phyloP scores from a whole-genome alignment of 164 flowering plant species.

The Sextonia rubra region DNA sequence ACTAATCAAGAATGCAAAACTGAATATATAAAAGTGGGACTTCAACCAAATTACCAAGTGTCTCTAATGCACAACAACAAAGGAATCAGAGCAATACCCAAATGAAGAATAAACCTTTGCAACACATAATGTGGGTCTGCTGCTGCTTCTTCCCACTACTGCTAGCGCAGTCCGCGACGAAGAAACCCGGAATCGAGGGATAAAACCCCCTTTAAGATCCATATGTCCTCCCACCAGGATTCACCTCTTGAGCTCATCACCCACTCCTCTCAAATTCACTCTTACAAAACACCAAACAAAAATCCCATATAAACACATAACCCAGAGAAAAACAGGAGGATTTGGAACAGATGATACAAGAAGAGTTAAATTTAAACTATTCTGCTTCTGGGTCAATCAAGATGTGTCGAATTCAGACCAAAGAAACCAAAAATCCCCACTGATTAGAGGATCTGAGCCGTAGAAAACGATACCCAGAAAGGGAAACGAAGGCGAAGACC shows the following conservation, averaged over 20 bases:
- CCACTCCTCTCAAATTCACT: not conserved
- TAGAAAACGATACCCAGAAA: too few species aligned
- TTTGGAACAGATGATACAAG: not conserved
- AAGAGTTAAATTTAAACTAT: too few species aligned
- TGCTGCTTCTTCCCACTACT: constrained; percentile 6
- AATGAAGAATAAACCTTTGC: constrained; percentile 19
- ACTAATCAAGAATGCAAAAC: not conserved
- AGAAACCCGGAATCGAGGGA: constrained; percentile 17
- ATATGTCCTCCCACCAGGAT: constrained; percentile 4
- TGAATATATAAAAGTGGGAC: not conserved
- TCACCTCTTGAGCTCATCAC: constrained; percentile 13
- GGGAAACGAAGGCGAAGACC: too few species aligned
- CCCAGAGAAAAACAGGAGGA: not conserved
- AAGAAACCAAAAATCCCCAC: too few species aligned
- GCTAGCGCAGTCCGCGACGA: constrained; percentile 1
- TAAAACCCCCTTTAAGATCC: constrained; percentile 19
- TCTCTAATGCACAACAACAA: not conserved
- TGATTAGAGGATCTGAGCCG: too few species aligned
- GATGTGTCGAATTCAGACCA: too few species aligned
- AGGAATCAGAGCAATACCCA: constrained; percentile 11
- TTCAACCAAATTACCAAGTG: not conserved
- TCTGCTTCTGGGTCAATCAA: too few species aligned
- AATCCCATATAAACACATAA: not conserved
- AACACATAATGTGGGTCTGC: constrained; percentile 1
- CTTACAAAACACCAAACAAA: not conserved